Evolutionary conservation across 108 stramenopile genomes (phyloP).

Genomic region (Nannochloropsis granulata): DNA sequence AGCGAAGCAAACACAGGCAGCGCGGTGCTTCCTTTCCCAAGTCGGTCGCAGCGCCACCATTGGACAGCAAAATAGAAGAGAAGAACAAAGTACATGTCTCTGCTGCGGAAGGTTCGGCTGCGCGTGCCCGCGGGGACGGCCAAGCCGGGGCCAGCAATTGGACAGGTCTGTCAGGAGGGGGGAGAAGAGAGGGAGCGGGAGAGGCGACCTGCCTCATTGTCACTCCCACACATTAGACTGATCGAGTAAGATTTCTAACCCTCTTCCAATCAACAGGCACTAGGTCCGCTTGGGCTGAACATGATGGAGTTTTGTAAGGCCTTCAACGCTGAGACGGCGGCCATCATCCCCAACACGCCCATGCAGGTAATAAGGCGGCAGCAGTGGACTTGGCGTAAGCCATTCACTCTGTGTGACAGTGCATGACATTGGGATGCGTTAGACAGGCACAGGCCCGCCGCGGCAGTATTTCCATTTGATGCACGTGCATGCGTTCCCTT

Average conservation of each 20-base stretch:
- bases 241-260: background rate
- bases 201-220: background rate
- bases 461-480: too few species aligned
- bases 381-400: background rate
- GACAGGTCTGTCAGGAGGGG: slow-evolving; percentile 12
- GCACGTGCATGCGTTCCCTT: background rate
- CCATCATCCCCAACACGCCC: slow-evolving; percentile 31
- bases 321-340: slow-evolving; percentile 35
- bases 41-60: too few species aligned
- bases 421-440: too few species aligned
- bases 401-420: background rate
- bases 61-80: background rate
- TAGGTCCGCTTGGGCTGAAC: slow-evolving; percentile 41
- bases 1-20: too few species aligned
- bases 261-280: background rate
- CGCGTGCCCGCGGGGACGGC: slow-evolving; percentile 38
- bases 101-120: slow-evolving; percentile 23
- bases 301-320: slow-evolving; percentile 46
- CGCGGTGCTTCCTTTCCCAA: too few species aligned
- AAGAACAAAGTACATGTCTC: slow-evolving; percentile 3
- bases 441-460: too few species aligned
- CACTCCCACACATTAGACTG: too few species aligned
- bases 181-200: background rate
- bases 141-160: slow-evolving; percentile 45
- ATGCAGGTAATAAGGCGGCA: slow-evolving; percentile 15